Evolutionary conservation across 305 asterid genomes (phyloP), one percentile per base, ranked within the genome.

Genomic region (Solanum chacoense): DNA sequence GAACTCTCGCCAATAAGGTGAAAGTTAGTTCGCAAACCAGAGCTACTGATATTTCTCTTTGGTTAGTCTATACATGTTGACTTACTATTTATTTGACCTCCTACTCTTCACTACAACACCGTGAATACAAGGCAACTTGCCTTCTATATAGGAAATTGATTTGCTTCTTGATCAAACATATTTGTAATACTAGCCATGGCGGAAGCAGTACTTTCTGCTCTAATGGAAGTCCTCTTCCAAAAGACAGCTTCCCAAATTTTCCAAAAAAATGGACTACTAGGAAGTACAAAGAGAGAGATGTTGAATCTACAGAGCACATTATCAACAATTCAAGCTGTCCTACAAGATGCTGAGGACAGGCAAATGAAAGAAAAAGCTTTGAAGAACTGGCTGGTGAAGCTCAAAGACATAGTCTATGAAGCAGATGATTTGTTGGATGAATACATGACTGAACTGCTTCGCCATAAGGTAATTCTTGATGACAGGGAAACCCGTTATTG

Each of bases 391-490:
- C 83, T 89, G 18, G 22, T 69, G 35, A 63, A 84, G 11, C 80
- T 89, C 80, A 40, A 87, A 83, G 91, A 83, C 20, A 72, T 59
- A 2, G 36, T 78, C 13, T 83, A 81, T 3, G 89, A 87, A 16
- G 77, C 88, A 14, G 89, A 89, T 45, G 88, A 89, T 81, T 85
- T 71, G 12, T 16, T 87, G 85, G 91, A 90, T 32, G 91, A 83
- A 31, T 89, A 86, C 88, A 16, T 55, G 79, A 50, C 63, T 18
- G 67, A 71, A 37, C 2, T n/a, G 7, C 34, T 79, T 11, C 63
- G 45, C 12, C 65, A 36, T 63, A 67, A 59, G 88, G 88, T 67
- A 35, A 24, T 65, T 85, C 77, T 71, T 7, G 63, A 36, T 37
- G 63, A 22, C 34, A 1, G 31, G 37, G 45, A 16, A 29, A 12